A percentile compares a stretch with the other conserved stretches of the same genome.
Evolutionary conservation across 73 alveolate species (phyloP).

Genomic region (Loxodes magnus): DNA sequence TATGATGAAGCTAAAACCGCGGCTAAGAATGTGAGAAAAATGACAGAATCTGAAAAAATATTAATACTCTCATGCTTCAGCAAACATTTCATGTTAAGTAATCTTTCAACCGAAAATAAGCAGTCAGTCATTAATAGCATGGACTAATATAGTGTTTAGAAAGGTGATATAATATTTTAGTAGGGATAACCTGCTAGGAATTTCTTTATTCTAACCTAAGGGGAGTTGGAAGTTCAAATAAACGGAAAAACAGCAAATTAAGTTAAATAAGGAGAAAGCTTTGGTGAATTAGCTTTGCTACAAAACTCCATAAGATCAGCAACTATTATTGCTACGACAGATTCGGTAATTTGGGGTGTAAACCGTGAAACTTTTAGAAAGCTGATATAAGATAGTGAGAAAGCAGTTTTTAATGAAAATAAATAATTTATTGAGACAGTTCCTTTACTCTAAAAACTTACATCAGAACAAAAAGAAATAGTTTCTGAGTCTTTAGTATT

Average conservation of each 20-base stretch:
- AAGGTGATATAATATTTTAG: background rate
- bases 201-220: background rate
- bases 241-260: constrained; percentile 4
- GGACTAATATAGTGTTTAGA: no score
- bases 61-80: no score
- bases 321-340: background rate
- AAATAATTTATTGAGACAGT: constrained; percentile 19
- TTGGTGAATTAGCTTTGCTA: constrained; percentile 3
- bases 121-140: no score
- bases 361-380: constrained; percentile 4
- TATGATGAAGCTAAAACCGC: no score
- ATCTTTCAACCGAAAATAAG: no score
- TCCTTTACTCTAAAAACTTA: constrained; percentile 4
- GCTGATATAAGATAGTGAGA: background rate
- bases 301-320: constrained; percentile 9
- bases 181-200: background rate
- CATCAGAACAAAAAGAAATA: background rate
- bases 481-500: background rate
- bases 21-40: no score
- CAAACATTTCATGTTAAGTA: no score
- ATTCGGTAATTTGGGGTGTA: background rate
- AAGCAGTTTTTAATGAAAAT: constrained; percentile 7
- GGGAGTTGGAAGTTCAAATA: background rate
- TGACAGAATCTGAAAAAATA: no score
- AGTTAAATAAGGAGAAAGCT: background rate